Evolutionary conservation across 1,284 basidiomycete genomes (phyloP).

Genomic region (Schizophyllum commune): DNA sequence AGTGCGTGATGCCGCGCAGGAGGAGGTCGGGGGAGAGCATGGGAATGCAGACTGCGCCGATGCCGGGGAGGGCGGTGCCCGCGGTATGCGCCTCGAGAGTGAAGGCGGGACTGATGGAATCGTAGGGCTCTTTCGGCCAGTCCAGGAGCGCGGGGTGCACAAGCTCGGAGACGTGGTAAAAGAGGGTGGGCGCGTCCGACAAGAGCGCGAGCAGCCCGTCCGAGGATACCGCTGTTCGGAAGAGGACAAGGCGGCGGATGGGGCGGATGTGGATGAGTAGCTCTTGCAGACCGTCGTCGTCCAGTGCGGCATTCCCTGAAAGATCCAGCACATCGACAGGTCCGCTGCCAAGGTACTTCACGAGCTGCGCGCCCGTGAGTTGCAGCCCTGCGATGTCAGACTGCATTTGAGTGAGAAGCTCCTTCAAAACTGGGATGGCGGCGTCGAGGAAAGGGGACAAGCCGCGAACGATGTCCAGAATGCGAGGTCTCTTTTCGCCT

Average conservation of each 20-base stretch:
- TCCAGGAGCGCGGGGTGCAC: slow-evolving; percentile 16
- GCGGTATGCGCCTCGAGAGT: neutral
- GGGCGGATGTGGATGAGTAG: slow-evolving; percentile 13
- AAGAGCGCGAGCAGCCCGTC: slow-evolving; percentile 17
- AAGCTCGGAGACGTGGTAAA: slow-evolving; percentile 19
- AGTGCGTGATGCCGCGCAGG: neutral
- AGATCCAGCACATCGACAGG: slow-evolving; percentile 13
- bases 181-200: slow-evolving; percentile 15
- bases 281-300: slow-evolving; percentile 14
- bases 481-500: slow-evolving; percentile 16
- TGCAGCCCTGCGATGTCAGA: slow-evolving; percentile 14
- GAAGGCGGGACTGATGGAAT: neutral
- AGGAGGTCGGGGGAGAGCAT: neutral
- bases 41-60: neutral
- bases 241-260: slow-evolving; percentile 20
- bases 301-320: slow-evolving; percentile 17
- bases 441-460: slow-evolving; percentile 17
- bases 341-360: slow-evolving; percentile 4
- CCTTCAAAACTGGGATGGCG: slow-evolving; percentile 16
- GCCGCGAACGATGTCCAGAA: slow-evolving; percentile 13
- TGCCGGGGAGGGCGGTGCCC: no score
- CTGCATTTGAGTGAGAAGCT: slow-evolving; percentile 9
- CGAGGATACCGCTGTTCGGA: slow-evolving; percentile 17
- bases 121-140: slow-evolving; percentile 1
- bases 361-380: slow-evolving; percentile 15